These are phyloP conservation scores for Phalaenopsis hybrid DNA, from an alignment of 116 monocot species.

Conservation along the genomic window DNA sequence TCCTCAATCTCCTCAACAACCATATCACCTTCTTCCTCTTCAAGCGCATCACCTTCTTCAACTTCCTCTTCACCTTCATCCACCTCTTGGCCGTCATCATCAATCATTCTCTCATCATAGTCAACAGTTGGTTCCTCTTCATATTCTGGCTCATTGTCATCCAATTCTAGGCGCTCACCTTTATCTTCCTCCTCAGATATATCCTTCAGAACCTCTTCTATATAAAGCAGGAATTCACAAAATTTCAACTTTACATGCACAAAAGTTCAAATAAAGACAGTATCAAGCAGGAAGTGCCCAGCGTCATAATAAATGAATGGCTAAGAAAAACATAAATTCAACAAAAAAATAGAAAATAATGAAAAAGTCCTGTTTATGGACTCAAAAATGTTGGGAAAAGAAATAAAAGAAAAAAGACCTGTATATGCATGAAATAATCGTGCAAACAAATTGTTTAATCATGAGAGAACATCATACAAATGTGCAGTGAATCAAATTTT, in stretches of 20 bases:
- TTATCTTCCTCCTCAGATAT: slow-evolving; percentile 58
- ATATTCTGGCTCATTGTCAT: slow-evolving; percentile 81
- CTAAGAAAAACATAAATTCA: not conserved
- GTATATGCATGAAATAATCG: not conserved
- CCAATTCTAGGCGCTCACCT: slow-evolving; percentile 76
- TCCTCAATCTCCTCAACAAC: slow-evolving; percentile 23
- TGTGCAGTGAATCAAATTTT: not conserved
- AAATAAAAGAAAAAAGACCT: not conserved
- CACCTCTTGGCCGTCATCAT: slow-evolving; percentile 36
- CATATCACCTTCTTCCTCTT: slow-evolving; percentile 31
- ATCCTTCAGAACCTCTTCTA: slow-evolving; percentile 44
- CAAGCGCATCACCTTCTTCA: slow-evolving; percentile 34
- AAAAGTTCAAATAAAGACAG: not conserved
- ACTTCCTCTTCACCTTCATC: slow-evolving; percentile 31
- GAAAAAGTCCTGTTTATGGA: not conserved
- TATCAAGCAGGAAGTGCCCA: not conserved
- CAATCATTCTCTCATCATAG: slow-evolving; percentile 56
- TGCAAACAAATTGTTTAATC: not conserved
- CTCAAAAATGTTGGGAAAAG: not conserved
- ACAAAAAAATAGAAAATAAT: not conserved
- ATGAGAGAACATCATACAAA: not conserved
- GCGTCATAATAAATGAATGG: not conserved
- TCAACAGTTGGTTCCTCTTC: slow-evolving; percentile 78
- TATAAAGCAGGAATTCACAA: slow-evolving; percentile 21
- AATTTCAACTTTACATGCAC: slow-evolving; percentile 2